A percentile compares a stretch with the other conserved stretches of the same genome.
These are phyloP conservation scores for Picea abies DNA, from an alignment of 83 land plant genomes.

Conservation along the genomic window DNA sequence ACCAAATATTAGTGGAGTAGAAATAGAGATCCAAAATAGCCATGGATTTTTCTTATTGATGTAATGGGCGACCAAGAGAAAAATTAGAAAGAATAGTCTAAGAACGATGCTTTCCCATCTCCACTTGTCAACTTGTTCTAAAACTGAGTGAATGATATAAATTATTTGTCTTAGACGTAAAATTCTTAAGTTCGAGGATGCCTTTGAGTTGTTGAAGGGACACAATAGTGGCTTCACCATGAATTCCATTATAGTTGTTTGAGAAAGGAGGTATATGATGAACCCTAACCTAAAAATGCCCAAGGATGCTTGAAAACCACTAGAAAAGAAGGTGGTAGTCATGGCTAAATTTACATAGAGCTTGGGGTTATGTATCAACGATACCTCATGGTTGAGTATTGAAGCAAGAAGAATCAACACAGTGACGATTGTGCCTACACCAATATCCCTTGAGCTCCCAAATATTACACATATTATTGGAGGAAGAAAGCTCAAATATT, in stretches of 20 bases:
- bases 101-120: too few species aligned
- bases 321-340: constrained; percentile 85
- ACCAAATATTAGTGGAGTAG: constrained; percentile 65
- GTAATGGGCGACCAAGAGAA: constrained; percentile 43
- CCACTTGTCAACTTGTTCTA: constrained; percentile 34
- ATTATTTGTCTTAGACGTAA: constrained; percentile 67
- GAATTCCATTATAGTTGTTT: constrained; percentile 77
- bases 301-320: constrained; percentile 65
- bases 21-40: constrained; percentile 76
- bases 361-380: constrained; percentile 33
- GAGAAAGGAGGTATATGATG: constrained; percentile 80
- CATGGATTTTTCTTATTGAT: constrained; percentile 47
- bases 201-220: constrained; percentile 82
- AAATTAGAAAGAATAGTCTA: constrained; percentile 12
- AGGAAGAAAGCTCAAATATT: constrained; percentile 72
- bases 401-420: constrained; percentile 71
- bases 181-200: constrained; percentile 56
- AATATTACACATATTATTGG: constrained; percentile 78
- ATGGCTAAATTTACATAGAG: constrained; percentile 63
- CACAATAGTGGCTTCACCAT: constrained; percentile 73
- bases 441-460: constrained; percentile 85
- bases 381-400: constrained; percentile 49
- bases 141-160: constrained; percentile 56
- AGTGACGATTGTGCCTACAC: constrained; percentile 82
- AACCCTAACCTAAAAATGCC: constrained; percentile 83